Evolutionary conservation across 768 basidiomycete species (phyloP).

Genomic region (Mycena maculata): DNA sequence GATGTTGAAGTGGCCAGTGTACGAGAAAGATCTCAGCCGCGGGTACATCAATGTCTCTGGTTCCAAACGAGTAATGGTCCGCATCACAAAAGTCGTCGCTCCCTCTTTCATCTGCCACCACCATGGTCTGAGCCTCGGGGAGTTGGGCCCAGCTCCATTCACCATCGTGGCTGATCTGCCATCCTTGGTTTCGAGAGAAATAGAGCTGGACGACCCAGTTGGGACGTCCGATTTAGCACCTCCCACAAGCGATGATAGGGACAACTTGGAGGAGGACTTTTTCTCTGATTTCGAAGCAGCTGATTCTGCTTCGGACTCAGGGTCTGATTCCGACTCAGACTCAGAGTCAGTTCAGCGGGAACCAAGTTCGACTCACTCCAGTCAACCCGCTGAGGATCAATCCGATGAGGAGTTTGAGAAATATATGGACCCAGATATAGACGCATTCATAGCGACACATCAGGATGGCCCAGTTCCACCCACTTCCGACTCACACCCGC

Average conservation of each 20-base stretch:
- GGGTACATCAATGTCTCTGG: not conserved
- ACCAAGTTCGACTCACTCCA: too few relatives aligned
- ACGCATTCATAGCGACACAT: not conserved
- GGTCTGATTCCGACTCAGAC: not conserved
- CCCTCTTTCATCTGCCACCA: constrained; percentile 1
- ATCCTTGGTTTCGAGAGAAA: not conserved
- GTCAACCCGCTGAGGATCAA: not conserved
- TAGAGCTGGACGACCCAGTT: not conserved
- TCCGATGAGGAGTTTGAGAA: not conserved
- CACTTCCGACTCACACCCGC: not conserved
- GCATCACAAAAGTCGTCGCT: not conserved
- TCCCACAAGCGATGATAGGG: too few relatives aligned
- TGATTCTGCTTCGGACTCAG: not conserved
- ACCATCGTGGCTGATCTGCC: not conserved
- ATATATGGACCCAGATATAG: not conserved
- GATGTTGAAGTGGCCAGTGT: not conserved
- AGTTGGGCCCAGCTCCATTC: constrained; percentile 1
- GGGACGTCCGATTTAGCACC: too few relatives aligned
- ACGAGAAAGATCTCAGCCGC: too few relatives aligned
- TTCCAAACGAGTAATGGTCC: not conserved
- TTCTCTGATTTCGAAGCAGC: too few relatives aligned
- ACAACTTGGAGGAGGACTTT: too few relatives aligned
- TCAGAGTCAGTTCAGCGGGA: not conserved
- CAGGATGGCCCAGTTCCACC: not conserved
- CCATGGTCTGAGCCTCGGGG: not conserved